Base-by-base conservation (phyloP, 1,284 basidiomycete species). In the Melampsora larici-populina region DNA sequence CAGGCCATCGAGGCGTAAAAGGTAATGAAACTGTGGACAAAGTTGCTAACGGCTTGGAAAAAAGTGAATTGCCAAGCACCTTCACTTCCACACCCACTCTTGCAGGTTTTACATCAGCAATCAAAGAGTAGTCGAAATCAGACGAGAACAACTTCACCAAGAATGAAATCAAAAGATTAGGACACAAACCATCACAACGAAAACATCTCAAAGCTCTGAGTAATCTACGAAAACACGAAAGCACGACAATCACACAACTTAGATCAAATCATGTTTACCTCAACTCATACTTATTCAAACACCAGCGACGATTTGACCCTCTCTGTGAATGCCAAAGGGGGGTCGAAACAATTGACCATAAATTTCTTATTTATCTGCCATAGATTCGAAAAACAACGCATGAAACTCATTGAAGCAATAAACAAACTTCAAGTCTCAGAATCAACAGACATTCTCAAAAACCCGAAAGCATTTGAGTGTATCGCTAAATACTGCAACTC, bases 211-310 rank as follows among this genome's bases (percentile, higher is more conserved):
- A 4, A 31, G 24, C 24, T 1, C 0, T 60, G 18, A 60, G n/a
- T 8, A 0, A n/a, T 3, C 29, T 60, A 3, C n/a, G 1, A 1
- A 60, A 60, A 18, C 24, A 60, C 21, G 24, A 60, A 17, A 1
- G 43, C 43, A 0, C 70, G 4, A 48, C 55, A 1, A 60, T 71
- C 29, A 51, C 58, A n/a, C 70, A 71, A 26, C 33, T 71, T 2
- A 46, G 70, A 40, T 71, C 70, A 0, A 60, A 40, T 15, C 70
- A 71, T 18, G 33, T 60, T 13, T n/a, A 9, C 31, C 33, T 71
- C 0, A 71, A 71, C 21, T 9, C 49, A 0, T 71, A 60, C 26
- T n/a, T 60, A 4, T 71, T 60, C 26, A 29, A 62, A 71, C n/a
- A 29, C 26, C 36, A 71, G 46, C 70, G n/a, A 60, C 17, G n/a